These are phyloP conservation scores for Pichia rugopelliculosa DNA, from an alignment of 805 yeast species.

Conservation along the genomic window DNA sequence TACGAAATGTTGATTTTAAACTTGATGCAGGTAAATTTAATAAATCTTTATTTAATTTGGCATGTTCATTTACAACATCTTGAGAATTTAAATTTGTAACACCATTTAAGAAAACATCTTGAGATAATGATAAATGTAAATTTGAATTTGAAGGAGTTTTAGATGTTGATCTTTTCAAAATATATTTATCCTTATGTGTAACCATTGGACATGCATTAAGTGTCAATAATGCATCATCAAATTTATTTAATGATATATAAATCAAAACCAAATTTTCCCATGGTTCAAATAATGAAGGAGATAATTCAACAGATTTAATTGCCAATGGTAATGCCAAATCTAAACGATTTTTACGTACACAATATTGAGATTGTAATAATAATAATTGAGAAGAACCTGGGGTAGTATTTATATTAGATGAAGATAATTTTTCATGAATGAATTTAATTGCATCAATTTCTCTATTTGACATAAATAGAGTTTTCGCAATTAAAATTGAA, in stretches of 20 bases:
- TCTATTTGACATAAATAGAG: conserved; percentile 46
- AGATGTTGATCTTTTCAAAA: conserved; percentile 38
- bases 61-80: conserved; percentile 60
- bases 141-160: conserved; percentile 36
- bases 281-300: conserved; percentile 69
- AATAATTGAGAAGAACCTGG: conserved; percentile 52
- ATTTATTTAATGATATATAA: conserved; percentile 55
- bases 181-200: conserved; percentile 59
- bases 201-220: conserved; percentile 80
- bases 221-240: conserved; percentile 64
- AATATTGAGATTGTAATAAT: conserved; percentile 50
- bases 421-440: conserved; percentile 38
- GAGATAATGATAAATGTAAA: conserved; percentile 69
- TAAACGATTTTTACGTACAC: conserved; percentile 42
- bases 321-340: conserved; percentile 56
- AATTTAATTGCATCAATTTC: conserved; percentile 51
- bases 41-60: conserved; percentile 39
- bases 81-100: conserved; percentile 61
- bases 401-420: conserved; percentile 25
- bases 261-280: conserved; percentile 65
- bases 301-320: conserved; percentile 55
- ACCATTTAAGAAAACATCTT: conserved; percentile 62
- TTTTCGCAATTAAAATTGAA: conserved; percentile 45
- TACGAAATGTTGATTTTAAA: conserved; percentile 50
- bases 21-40: conserved; percentile 62